Evolutionary conservation across 108 stramenopile genomes (phyloP), one percentile per base, ranked within the genome.

Genomic region (Cyclotella cryptica): DNA sequence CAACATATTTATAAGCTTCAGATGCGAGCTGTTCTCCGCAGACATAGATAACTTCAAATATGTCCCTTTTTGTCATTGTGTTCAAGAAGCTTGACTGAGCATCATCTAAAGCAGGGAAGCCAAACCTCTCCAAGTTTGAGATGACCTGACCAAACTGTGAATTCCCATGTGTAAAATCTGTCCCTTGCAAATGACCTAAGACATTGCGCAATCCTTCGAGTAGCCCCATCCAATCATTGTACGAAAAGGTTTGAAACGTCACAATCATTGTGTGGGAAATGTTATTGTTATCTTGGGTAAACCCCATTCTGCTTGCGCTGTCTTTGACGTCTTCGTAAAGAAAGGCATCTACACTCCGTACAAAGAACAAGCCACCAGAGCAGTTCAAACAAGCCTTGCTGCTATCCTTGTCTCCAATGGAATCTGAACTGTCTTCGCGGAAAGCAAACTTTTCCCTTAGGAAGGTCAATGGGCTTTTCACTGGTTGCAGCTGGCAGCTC

Each of bases 1-100:
- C 35, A 39, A 39, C 60, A 65, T 52, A 77, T 47, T 29, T 52
- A 42, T 62, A 72, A 7, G 59, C 76, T 72, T 77, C 76, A 15
- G 70, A 63, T 26, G 76, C 18, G 3, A 77, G 59, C 47, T 77
- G 76, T 22, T 77, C 71, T 28, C 76, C 76, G 43, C 69, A 72
- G 42, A 77, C 59, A 60, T 14, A n/a, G 17, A 77, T 64, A 22
- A 72, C 24, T 18, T 77, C 69, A 22, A 64, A 0, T n/a, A 77
- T 51, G 45, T 77, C 76, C 7, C 55, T 35, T 43, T 61, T 51
- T 22, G 21, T 21, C 10, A 77, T 6, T 27, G 49, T 61, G 22
- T 26, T 21, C 10, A 77, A 10, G 14, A 77, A 24, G 24, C 18
- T 58, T 18, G 59, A 47, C 26, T 71, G 69, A 27, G 76, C 9